Base-by-base conservation (phyloP, 2,329 filamentous ascomycete genomes). In the Cucurbitaria berberidis region DNA sequence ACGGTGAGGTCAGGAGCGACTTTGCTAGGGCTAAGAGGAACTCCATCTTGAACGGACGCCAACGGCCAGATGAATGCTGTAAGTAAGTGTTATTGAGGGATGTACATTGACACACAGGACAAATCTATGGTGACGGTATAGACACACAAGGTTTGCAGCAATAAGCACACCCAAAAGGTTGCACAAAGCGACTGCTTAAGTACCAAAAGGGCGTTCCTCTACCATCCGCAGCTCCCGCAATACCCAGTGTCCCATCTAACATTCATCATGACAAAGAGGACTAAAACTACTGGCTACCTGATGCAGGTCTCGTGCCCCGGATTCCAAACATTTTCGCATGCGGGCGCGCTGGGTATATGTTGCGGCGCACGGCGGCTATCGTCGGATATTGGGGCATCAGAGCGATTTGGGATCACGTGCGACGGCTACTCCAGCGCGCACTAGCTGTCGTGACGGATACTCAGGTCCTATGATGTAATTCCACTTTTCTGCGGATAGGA, bases 171-270 rank as follows among this genome's bases (percentile, higher is more conserved):
- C 15, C 22, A 21, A 15, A n/a, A 4, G 10, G 21, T 27, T 27
- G 15, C 39, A 41, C 39, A 49, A 27, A 29, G 7, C 26, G 32
- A 35, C 24, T n/a, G 10, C 22, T 42, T 70, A 66, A 61, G 60
- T 60, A 62, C 57, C 39, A 13, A 18, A 30, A 27, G 18, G 22
- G 11, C 30, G 11, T 62, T 51, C 69, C 69, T 59, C 52, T 42
- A 30, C 62, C 68, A 72, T 68, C 69, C 69, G 69, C 45, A 27
- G 7, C 30, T 50, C 64, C 69, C 64, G 52, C 56, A 66, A 62
- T 67, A 66, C 51, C 61, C 64, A 66, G 45, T 15, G 3, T 45
- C 35, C n/a, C 32, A 30, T 24, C 39, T 10, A 10, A 5, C 29
- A 29, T 41, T 16, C 38, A 9, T 11, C 52, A 48, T 55, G 47